Percentiles rank a stretch among this genome's conserved stretches.
These are phyloP conservation scores for Alternaria tenuissima DNA, from an alignment of 2,329 filamentous ascomycete species.

Conservation along the genomic window DNA sequence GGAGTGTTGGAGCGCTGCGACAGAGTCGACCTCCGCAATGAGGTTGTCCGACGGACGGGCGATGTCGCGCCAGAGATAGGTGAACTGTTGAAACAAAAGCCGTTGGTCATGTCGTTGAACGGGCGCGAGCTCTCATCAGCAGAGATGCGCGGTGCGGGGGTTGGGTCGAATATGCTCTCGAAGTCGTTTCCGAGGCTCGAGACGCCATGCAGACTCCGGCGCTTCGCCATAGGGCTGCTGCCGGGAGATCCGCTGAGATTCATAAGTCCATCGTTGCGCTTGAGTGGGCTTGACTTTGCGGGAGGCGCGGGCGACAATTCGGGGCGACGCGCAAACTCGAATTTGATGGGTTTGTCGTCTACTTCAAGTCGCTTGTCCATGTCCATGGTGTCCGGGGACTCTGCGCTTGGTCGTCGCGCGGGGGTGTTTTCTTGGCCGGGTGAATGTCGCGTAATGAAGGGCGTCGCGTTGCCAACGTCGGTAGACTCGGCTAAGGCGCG, in stretches of 20 bases:
- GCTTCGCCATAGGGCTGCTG: slow-evolving; percentile 88
- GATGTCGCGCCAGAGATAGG: slow-evolving; percentile 43
- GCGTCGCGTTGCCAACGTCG: slow-evolving; percentile 74
- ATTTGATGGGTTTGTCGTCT: slow-evolving; percentile 57
- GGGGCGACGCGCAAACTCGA: slow-evolving; percentile 52
- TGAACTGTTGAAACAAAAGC: slow-evolving; percentile 47
- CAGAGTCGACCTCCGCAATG: slow-evolving; percentile 83
- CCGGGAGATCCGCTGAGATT: slow-evolving; percentile 79
- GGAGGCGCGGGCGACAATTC: slow-evolving; percentile 53
- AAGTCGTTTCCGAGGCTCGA: slow-evolving; percentile 69
- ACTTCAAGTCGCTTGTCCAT: slow-evolving; percentile 55
- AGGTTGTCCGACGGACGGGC: slow-evolving; percentile 64
- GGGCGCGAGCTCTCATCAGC: slow-evolving; percentile 34
- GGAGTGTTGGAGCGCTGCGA: slow-evolving; percentile 71
- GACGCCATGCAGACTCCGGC: slow-evolving; percentile 83
- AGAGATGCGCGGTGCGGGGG: slow-evolving; percentile 26
- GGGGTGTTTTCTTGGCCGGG: slow-evolving; percentile 58
- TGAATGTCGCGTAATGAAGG: slow-evolving; percentile 58
- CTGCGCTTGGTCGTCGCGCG: slow-evolving; percentile 42
- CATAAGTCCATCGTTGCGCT: slow-evolving; percentile 90
- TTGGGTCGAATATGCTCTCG: slow-evolving; percentile 75
- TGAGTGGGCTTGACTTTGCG: slow-evolving; percentile 80
- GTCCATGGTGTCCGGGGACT: slow-evolving; percentile 36
- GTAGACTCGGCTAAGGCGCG: slow-evolving; percentile 71
- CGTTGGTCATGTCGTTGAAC: slow-evolving; percentile 42